Evolutionary conservation across 2,329 filamentous ascomycete species (phyloP).

Genomic region (Alternaria gaisen): DNA sequence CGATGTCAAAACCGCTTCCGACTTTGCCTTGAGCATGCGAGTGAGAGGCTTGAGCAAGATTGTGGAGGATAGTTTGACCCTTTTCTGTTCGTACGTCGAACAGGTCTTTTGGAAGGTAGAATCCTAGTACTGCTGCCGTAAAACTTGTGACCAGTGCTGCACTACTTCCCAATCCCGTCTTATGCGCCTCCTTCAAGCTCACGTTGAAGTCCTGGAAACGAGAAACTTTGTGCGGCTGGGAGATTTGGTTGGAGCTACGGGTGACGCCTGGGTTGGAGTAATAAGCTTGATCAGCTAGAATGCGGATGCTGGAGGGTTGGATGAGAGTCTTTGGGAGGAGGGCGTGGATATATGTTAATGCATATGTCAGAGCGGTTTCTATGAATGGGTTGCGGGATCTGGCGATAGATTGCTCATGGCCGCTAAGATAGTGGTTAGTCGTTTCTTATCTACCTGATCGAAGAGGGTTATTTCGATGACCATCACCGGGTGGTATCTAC

Average conservation of each 20-base stretch:
- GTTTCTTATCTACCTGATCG: background rate
- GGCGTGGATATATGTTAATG: slow-evolving; percentile 78
- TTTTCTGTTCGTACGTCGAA: slow-evolving; percentile 67
- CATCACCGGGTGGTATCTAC: background rate
- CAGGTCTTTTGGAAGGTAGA: slow-evolving; percentile 69
- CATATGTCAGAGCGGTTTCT: slow-evolving; percentile 88
- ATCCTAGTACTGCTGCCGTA: slow-evolving; percentile 76
- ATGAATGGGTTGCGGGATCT: slow-evolving; percentile 79
- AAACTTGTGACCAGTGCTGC: slow-evolving; percentile 92
- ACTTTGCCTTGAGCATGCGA: slow-evolving; percentile 97
- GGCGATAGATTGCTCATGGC: slow-evolving; percentile 55
- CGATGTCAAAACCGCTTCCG: slow-evolving; percentile 94
- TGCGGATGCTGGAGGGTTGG: slow-evolving; percentile 76
- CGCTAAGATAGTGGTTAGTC: slow-evolving; percentile 29
- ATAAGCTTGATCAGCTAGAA: slow-evolving; percentile 95
- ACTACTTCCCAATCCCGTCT: slow-evolving; percentile 94
- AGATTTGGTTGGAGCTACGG: slow-evolving; percentile 7
- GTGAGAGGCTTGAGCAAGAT: slow-evolving; percentile 91
- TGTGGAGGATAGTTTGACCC: slow-evolving; percentile 76
- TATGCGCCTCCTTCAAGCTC: slow-evolving; percentile 80
- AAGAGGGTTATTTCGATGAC: background rate
- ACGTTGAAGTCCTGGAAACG: slow-evolving; percentile 83
- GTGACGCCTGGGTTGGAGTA: slow-evolving; percentile 69
- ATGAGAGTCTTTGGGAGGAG: slow-evolving; percentile 63
- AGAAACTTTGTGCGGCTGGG: slow-evolving; percentile 22